phyloP scores from a whole-genome alignment of 2,329 filamentous ascomycete species.

The Cladosporium colombiae region DNA sequence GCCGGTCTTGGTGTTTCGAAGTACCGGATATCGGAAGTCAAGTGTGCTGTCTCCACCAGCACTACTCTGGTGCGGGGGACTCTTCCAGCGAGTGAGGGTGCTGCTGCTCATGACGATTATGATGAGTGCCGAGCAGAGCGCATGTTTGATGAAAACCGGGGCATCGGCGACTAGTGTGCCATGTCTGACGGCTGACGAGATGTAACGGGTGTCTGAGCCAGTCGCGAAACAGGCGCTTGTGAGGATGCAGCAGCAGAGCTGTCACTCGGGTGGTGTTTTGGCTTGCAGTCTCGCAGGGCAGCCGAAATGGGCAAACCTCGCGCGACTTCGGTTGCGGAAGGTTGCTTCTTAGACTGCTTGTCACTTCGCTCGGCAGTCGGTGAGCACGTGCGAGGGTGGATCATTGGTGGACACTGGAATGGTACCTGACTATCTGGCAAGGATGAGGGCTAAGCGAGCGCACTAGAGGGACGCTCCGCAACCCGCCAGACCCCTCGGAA shows the following conservation, averaged over 20 bases:
- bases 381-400: neutral
- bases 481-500: neutral
- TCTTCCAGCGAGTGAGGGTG: constrained; percentile 29
- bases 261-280: neutral
- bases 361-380: neutral
- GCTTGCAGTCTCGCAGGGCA: neutral
- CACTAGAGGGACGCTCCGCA: neutral
- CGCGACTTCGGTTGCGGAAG: neutral
- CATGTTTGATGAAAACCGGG: constrained; percentile 14
- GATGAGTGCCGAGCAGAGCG: neutral
- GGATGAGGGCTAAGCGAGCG: neutral
- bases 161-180: neutral
- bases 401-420: neutral
- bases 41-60: constrained; percentile 13
- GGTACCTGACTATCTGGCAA: constrained; percentile 1
- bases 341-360: neutral
- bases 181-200: constrained; percentile 5
- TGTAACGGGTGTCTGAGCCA: constrained; percentile 5
- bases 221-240: neutral
- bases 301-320: neutral
- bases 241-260: neutral
- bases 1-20: constrained; percentile 30
- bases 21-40: constrained; percentile 29
- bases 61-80: constrained; percentile 20
- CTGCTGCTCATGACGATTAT: constrained; percentile 1